These are phyloP conservation scores for Botryotinia globosa DNA, from an alignment of 2,329 filamentous ascomycete genomes.

Conservation along the genomic window DNA sequence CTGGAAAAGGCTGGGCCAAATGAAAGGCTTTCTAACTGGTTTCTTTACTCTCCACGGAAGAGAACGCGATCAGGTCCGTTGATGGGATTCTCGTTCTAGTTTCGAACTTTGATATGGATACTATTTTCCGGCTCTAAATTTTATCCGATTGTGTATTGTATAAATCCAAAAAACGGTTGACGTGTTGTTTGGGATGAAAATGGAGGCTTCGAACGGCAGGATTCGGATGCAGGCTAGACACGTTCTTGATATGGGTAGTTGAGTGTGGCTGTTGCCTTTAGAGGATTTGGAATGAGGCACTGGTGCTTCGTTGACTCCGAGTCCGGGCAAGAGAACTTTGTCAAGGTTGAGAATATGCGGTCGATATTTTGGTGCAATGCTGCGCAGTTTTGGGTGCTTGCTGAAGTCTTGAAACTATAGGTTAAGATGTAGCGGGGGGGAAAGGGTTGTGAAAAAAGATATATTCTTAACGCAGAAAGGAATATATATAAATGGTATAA, in stretches of 20 bases:
- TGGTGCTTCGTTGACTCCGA: conserved; percentile 12
- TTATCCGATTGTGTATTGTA: conserved; percentile 15
- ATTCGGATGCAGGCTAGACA: conserved; percentile 16
- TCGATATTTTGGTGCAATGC: conserved; percentile 10
- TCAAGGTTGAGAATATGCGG: conserved; percentile 10
- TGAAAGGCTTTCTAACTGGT: not conserved
- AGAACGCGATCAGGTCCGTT: not conserved
- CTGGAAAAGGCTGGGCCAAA: conserved; percentile 22
- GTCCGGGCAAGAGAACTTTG: not conserved
- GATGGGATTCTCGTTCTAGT: not conserved
- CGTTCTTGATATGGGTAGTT: conserved; percentile 12
- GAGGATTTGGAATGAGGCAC: conserved; percentile 18
- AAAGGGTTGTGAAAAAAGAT: not conserved
- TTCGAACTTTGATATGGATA: conserved; percentile 3
- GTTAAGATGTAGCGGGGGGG: not conserved
- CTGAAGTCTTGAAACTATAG: conserved; percentile 1
- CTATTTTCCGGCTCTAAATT: not conserved
- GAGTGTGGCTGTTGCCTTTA: conserved; percentile 14
- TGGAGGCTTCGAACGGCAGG: conserved; percentile 13
- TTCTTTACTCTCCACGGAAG: not conserved
- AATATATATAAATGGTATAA: conserved; percentile 4
- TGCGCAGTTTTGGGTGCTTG: conserved; percentile 11
- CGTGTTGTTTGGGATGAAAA: not conserved
- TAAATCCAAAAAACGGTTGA: conserved; percentile 2
- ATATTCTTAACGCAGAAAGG: not conserved